Percentiles rank a stretch among this genome's conserved stretches.
These are phyloP conservation scores for Alloteropsis angusta DNA, from an alignment of 202 grass and related monocot species.

Conservation along the genomic window DNA sequence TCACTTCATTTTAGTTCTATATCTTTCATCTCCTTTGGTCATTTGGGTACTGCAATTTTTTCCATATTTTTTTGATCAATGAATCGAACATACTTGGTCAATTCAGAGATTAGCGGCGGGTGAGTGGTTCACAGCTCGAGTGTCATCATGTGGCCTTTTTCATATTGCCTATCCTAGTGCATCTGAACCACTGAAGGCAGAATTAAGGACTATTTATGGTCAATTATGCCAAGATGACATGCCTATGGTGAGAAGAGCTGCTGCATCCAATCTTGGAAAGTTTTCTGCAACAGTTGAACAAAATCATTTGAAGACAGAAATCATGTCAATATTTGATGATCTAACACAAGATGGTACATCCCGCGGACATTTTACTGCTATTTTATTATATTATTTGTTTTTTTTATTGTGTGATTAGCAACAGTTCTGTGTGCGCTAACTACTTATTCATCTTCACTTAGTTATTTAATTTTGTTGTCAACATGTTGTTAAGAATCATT, in stretches of 20 bases:
- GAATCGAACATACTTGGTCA: background rate
- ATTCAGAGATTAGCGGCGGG: constrained; percentile 63
- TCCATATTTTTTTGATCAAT: background rate
- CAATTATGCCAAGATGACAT: constrained; percentile 82
- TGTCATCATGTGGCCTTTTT: constrained; percentile 61
- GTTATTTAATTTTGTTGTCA: background rate
- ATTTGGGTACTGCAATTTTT: background rate
- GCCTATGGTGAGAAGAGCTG: constrained; percentile 83
- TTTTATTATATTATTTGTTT: background rate
- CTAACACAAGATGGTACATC: constrained; percentile 66
- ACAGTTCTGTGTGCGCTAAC: no score
- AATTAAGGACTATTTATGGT: constrained; percentile 56
- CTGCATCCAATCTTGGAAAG: constrained; percentile 69
- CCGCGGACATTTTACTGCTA: background rate
- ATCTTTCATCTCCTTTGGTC: background rate
- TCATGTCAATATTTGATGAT: constrained; percentile 85
- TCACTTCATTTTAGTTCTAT: background rate
- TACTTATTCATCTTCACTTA: no score
- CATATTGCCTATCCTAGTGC: constrained; percentile 69
- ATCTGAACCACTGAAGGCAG: constrained; percentile 47
- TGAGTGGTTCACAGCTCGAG: constrained; percentile 75
- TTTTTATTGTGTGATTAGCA: background rate
- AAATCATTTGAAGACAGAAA: constrained; percentile 54
- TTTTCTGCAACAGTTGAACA: constrained; percentile 64
- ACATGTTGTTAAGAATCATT: background rate